Base-by-base conservation (phyloP, 768 basidiomycete genomes). In the Xerocomus potaroensis region DNA sequence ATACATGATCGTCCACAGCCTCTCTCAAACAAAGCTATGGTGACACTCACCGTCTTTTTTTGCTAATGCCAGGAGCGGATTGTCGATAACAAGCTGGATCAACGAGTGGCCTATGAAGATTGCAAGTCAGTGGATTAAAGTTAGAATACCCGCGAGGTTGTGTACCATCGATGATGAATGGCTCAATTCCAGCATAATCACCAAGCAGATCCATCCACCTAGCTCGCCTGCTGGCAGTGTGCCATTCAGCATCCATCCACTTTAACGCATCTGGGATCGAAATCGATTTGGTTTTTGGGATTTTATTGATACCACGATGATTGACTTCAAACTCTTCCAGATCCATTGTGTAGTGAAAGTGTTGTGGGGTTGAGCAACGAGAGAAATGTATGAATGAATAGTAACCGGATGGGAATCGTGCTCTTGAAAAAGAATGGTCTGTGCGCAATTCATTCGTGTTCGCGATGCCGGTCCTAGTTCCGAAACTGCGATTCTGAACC, bases 171-270 rank as follows among this genome's bases (percentile, higher is more conserved):
- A 87, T 68, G 32, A 84, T 55, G 56, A 87, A 87, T 14, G 72
- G 71, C 57, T 87, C 84, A 29, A 59, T 73, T 1, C 84, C 84
- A 18, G 80, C 83, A 59, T 84, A 86, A 56, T 84, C 84, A 4
- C 83, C 82, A 23, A 86, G 64, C 8, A 86, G 68, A 60, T 86
- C 84, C 83, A 86, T 84, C 79, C 76, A 78, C 47, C 78, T 59
- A 11, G 70, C 73, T 22, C 58, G 49, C 47, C 69, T 64, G 57
- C 62, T 65, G 22, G 63, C 59, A 23, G 60, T 51, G 49, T 71
- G 76, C 76, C 76, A 78, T 36, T 47, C 47, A 12, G 48, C 51
- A 51, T 74, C 72, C 7, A 74, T 44, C 44, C 53, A 51, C 16
- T 54, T 45, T 14, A 73, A 43, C 2, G 70, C 63, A 12, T 57